Evolutionary conservation across 164 flowering plant genomes (phyloP).

Genomic region (Litsea cubeba): DNA sequence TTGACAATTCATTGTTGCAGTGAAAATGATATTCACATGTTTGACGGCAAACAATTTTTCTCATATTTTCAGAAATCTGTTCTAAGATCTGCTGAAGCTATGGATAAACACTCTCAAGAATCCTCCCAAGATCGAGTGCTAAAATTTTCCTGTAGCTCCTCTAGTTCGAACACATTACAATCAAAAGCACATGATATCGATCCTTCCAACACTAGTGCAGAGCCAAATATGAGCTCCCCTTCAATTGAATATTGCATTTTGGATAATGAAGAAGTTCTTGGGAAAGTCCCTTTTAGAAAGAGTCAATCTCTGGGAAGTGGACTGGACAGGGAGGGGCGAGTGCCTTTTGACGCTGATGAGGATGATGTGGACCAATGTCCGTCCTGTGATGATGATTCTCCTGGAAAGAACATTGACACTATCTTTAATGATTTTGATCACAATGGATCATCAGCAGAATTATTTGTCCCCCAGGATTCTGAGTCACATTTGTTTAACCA

Average conservation of each 20-base stretch:
- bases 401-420: slow-evolving; percentile 6
- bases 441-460: slow-evolving; percentile 15
- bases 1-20: neutral
- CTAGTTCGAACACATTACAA: slow-evolving; percentile 9
- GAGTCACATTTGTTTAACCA: slow-evolving; percentile 17
- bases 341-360: slow-evolving; percentile 31
- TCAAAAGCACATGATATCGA: slow-evolving; percentile 15
- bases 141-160: slow-evolving; percentile 14
- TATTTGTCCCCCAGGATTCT: slow-evolving; percentile 24
- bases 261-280: slow-evolving; percentile 15
- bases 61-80: slow-evolving; percentile 41
- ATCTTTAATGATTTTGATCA: slow-evolving; percentile 14
- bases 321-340: slow-evolving; percentile 31
- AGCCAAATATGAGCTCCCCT: slow-evolving; percentile 25
- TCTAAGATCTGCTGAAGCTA: slow-evolving; percentile 36
- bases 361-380: slow-evolving; percentile 36
- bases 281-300: slow-evolving; percentile 34
- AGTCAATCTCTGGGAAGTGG: slow-evolving; percentile 70
- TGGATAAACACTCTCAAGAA: slow-evolving; percentile 38
- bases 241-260: slow-evolving; percentile 38
- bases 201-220: slow-evolving; percentile 15
- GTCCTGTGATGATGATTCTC: slow-evolving; percentile 36
- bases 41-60: slow-evolving; percentile 1
- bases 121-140: slow-evolving; percentile 21
- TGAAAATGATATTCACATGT: neutral